A percentile compares a stretch with the other conserved stretches of the same genome.
These are phyloP conservation scores for Cruciata laevipes DNA, from an alignment of 257 asterid genomes.

Conservation along the genomic window DNA sequence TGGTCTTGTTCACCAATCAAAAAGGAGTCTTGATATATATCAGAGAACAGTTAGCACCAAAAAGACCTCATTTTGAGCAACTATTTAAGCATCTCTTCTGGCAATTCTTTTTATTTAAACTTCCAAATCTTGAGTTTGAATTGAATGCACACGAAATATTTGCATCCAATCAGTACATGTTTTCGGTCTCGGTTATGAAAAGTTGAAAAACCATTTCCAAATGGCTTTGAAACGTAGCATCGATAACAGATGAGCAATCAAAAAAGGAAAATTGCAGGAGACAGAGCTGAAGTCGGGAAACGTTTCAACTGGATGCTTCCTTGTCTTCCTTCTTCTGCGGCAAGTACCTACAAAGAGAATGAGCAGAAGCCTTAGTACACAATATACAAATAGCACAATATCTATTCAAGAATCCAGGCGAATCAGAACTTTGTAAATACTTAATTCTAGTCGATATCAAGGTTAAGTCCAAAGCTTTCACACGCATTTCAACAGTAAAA, in stretches of 20 bases:
- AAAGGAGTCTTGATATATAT: too few species aligned
- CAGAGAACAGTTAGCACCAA: too few species aligned
- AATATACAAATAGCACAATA: too few species aligned
- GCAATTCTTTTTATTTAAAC: neutral
- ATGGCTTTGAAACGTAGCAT: constrained; percentile 4
- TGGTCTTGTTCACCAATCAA: too few species aligned
- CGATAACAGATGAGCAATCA: neutral
- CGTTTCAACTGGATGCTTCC: constrained; percentile 15
- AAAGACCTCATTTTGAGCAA: too few species aligned
- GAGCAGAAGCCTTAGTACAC: neutral
- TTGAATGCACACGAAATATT: too few species aligned
- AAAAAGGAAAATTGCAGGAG: neutral
- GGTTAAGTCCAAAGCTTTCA: neutral
- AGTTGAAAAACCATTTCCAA: neutral
- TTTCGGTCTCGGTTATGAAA: neutral
- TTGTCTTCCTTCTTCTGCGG: constrained; percentile 44
- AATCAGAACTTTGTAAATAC: too few species aligned
- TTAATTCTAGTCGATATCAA: neutral
- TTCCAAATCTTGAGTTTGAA: neutral
- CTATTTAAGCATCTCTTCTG: constrained; percentile 32
- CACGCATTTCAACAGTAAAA: neutral
- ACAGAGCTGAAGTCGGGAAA: neutral
- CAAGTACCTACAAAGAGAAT: constrained; percentile 57
- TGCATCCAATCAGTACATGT: neutral
- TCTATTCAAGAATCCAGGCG: too few species aligned